Evolutionary conservation across 805 yeast genomes (phyloP).

Genomic region (Candida suzukii): DNA sequence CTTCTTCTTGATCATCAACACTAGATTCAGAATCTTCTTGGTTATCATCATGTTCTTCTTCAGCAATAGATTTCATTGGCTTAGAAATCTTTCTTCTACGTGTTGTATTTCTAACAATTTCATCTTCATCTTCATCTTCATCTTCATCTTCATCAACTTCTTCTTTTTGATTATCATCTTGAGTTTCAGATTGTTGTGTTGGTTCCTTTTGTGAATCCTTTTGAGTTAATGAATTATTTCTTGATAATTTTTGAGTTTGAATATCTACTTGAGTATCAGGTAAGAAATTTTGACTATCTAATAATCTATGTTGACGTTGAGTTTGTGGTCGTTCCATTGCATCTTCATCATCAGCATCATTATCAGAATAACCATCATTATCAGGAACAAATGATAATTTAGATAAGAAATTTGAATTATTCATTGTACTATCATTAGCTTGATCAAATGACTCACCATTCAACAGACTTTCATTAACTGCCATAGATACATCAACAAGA

Average conservation of each 20-base stretch:
- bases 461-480: neutral
- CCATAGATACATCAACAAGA: neutral
- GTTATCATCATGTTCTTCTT: slow-evolving; percentile 10
- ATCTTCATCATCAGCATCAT: slow-evolving; percentile 18
- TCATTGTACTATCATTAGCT: neutral
- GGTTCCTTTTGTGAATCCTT: too few species aligned
- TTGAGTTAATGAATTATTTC: slow-evolving; percentile 1
- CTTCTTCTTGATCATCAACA: slow-evolving; percentile 7
- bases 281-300: slow-evolving; percentile 22
- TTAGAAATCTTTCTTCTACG: neutral
- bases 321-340: neutral
- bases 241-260: neutral
- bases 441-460: neutral
- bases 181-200: too few species aligned
- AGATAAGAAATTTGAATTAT: neutral
- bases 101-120: slow-evolving; percentile 6
- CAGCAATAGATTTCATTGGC: slow-evolving; percentile 1
- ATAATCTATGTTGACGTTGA: slow-evolving; percentile 2
- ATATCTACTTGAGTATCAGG: slow-evolving; percentile 25
- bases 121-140: slow-evolving; percentile 12
- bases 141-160: slow-evolving; percentile 13
- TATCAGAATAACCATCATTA: slow-evolving; percentile 9
- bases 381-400: slow-evolving; percentile 2
- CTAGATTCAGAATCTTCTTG: neutral
- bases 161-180: slow-evolving; percentile 9